Base-by-base conservation (phyloP, 1,139 yeast genomes). In the Sugiyamaella xylanicola region DNA sequence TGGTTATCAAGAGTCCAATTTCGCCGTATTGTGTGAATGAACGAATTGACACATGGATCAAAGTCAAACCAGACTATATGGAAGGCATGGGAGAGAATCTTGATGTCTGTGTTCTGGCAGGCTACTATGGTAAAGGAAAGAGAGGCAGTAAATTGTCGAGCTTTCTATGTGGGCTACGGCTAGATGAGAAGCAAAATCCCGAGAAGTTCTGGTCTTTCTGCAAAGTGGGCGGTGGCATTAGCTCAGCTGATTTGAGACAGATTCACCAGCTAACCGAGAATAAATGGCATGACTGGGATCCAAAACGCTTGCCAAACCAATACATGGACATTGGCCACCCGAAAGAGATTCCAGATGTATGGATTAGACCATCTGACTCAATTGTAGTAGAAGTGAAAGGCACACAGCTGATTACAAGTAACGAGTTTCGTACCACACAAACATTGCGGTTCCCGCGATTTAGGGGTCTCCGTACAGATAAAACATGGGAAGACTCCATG, bases 41-140 rank as follows among this genome's bases (percentile, higher is more conserved):
- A 48, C 74, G 92, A 54, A 77, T 78, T 47, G 78, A 78, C 27
- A 73, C 77, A 19, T 92, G 98, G 97, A 75, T 89, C 25, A 93
- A 93, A 66, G 81, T 92, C 1, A 93, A 93, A 68, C 98, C 98
- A 0, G 97, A 92, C 63, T 92, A 91, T 68, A 74, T 91, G 57
- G 87, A 84, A 57, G 90, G 87, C 54, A 87, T 87, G 70, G 96
- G 96, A 7, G 96, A 90, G 60, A 87, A 87, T 63, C 74, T 92
- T 61, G 99, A 93, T 70, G 70, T 91, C 47, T 77, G 84, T 1
- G 81, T 93, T 0, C 83, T 92, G 57, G 98, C 97, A 0, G 86
- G 86, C 54, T 83, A 81, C 54, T 83, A 84, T 13, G 92, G 89
- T 0, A 78, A 81, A 29, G 93, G 93, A 51, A 59, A 60, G 8